Evolutionary conservation across 169 alveolate genomes (phyloP).

Genomic region (Plasmodium berghei): DNA sequence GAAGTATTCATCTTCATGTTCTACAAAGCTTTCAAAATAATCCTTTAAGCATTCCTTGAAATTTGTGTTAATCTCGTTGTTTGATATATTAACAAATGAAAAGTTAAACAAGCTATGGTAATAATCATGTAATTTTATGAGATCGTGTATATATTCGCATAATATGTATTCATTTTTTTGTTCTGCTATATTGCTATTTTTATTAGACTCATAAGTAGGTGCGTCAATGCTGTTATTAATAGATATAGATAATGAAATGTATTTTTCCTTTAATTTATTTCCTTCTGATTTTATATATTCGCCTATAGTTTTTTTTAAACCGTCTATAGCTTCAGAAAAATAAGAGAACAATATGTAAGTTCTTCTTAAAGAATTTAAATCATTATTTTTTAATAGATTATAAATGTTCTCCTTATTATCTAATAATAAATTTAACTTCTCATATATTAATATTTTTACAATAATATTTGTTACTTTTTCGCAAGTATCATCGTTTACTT

Average conservation of each 20-base stretch:
- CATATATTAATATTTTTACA: slow-evolving; percentile 60
- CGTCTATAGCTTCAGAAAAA: slow-evolving; percentile 75
- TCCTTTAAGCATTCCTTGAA: slow-evolving; percentile 68
- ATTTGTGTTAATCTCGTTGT: slow-evolving; percentile 28
- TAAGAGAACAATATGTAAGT: slow-evolving; percentile 77
- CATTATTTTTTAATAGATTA: slow-evolving; percentile 52
- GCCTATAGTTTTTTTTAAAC: slow-evolving; percentile 67
- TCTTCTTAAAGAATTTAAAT: slow-evolving; percentile 48
- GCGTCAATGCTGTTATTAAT: neutral
- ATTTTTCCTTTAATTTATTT: slow-evolving; percentile 56
- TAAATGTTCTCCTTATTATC: slow-evolving; percentile 39
- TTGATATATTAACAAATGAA: slow-evolving; percentile 55
- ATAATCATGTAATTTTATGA: slow-evolving; percentile 52
- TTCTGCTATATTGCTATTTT: slow-evolving; percentile 23
- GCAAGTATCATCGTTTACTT: slow-evolving; percentile 57
- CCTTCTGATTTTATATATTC: slow-evolving; percentile 66
- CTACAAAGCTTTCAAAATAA: slow-evolving; percentile 74
- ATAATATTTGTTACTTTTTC: slow-evolving; percentile 66
- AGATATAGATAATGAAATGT: slow-evolving; percentile 14
- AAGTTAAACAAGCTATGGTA: slow-evolving; percentile 45
- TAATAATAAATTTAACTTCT: slow-evolving; percentile 33
- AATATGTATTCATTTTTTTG: slow-evolving; percentile 47
- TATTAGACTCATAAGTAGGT: slow-evolving; percentile 1
- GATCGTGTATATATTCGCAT: slow-evolving; percentile 44
- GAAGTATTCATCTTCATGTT: slow-evolving; percentile 62